Base-by-base conservation (phyloP, 2,329 filamentous ascomycete genomes). In the Colletotrichum sp. region DNA sequence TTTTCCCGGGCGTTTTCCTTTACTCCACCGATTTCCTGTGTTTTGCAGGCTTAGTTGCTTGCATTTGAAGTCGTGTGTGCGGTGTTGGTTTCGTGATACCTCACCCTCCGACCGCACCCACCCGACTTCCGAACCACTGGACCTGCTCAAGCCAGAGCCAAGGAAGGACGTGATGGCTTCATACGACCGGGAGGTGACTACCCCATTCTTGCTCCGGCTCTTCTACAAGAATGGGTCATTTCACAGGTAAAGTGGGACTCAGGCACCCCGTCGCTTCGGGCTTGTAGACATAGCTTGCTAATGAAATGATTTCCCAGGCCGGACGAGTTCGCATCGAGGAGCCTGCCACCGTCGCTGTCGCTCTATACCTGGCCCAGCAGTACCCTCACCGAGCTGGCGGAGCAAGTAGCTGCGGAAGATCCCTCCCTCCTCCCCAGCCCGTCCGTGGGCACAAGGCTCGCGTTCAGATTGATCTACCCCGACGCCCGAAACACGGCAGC, bases 311-410 rank as follows among this genome's bases (percentile, higher is more conserved):
- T 60, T 65, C 24, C n/a, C 79, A 95, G 93, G 78, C 90, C 92
- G 39, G 92, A 94, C 75, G 94, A 96, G 79, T 95, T 97, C 83
- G 84, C 91, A 79, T 82, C 91, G 24, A 80, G 87, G 71, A 82
- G 87, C 72, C 89, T 95, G 26, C 92, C 93, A 67, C 87, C 93
- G 9, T 91, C 94, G 82, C 88, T 98, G 30, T 90, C 95, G 77
- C 93, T 98, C 80, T 96, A 98, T 88, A 96, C 96, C 73, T 98
- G 95, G 94, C 90, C 92, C 72, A 92, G 91, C 80, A 96, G 95
- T 86, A 95, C 94, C 4, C 90, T 99, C 28, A 89, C 90, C 79
- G 96, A 98, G 84, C 92, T 99, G 44, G 93, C 94, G 26, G 92
- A 95, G 72, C 93, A 96, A 70, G 90, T 99, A 72, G 91, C 91